A percentile compares a stretch with the other conserved stretches of the same genome.
phyloP scores from a whole-genome alignment of 208 protist species.

The Tritrichomonas musculus region DNA sequence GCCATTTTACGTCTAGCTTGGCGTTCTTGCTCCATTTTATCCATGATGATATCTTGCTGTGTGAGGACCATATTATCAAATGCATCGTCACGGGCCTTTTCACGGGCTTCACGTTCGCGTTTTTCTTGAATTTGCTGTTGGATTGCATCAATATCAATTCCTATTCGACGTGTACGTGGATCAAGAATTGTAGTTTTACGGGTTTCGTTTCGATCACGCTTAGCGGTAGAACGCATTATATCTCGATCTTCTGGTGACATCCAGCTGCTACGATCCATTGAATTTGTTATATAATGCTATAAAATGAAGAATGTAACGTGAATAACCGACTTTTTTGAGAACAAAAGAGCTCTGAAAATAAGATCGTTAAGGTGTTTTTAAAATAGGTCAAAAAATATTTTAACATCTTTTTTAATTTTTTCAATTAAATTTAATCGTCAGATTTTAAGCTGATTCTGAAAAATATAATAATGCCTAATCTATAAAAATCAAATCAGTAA shows the following conservation, averaged over 20 bases:
- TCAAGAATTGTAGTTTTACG: background rate
- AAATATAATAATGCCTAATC: too few relatives aligned
- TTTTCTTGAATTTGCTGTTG: constrained; percentile 6
- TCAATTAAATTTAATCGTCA: too few relatives aligned
- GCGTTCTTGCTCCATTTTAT: background rate
- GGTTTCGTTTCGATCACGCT: background rate
- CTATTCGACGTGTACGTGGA: background rate
- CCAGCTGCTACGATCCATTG: background rate
- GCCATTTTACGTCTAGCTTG: background rate
- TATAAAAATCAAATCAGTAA: too few relatives aligned
- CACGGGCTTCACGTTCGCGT: background rate
- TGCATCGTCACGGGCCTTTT: background rate
- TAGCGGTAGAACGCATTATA: background rate
- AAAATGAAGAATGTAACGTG: too few relatives aligned
- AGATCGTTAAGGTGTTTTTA: too few relatives aligned
- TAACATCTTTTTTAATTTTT: too few relatives aligned
- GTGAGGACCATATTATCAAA: background rate
- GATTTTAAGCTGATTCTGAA: too few relatives aligned
- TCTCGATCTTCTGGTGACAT: background rate
- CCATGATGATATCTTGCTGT: background rate
- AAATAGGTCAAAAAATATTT: too few relatives aligned
- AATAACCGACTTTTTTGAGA: too few relatives aligned
- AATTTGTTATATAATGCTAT: too few relatives aligned
- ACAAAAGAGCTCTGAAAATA: too few relatives aligned
- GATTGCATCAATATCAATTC: background rate